phyloP scores from a whole-genome alignment of 495 filamentous ascomycete species.

The Zalerion maritima region DNA sequence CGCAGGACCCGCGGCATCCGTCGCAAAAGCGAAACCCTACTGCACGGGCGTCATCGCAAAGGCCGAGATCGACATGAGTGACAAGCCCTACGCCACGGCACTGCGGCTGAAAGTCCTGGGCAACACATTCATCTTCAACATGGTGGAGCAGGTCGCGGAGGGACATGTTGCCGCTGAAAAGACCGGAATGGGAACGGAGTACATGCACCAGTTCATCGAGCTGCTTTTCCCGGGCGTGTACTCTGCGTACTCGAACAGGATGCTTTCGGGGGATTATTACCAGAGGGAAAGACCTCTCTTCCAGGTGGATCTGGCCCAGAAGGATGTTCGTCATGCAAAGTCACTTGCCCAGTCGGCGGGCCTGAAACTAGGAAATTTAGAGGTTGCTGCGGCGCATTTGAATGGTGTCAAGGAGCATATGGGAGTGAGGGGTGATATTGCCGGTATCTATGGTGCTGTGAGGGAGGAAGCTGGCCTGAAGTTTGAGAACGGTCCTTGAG shows the following conservation, averaged over 20 bases:
- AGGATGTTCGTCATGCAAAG: conserved; percentile 69
- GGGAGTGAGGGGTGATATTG: conserved; percentile 68
- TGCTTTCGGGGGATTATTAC: conserved; percentile 62
- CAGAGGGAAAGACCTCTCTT: conserved; percentile 55
- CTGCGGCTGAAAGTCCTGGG: conserved; percentile 66
- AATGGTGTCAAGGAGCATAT: conserved; percentile 52
- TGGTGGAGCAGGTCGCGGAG: conserved; percentile 66
- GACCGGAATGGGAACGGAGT: conserved; percentile 54
- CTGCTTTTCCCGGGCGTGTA: conserved; percentile 49
- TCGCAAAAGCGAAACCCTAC: conserved; percentile 56
- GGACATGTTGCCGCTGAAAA: conserved; percentile 67
- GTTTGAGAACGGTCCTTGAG: conserved; percentile 52
- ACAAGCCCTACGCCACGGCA: conserved; percentile 42
- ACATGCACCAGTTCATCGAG: conserved; percentile 54
- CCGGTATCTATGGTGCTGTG: conserved; percentile 67
- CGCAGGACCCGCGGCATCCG: conserved; percentile 45
- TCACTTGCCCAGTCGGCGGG: conserved; percentile 49
- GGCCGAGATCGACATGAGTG: conserved; percentile 55
- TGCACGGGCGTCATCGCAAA: conserved; percentile 64
- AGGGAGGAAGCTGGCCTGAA: conserved; percentile 54
- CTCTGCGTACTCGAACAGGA: conserved; percentile 55
- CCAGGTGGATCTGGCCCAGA: conserved; percentile 71
- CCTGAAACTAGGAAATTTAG: conserved; percentile 44
- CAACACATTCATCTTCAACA: conserved; percentile 76
- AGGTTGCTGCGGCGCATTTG: conserved; percentile 56